A percentile compares a stretch with the other conserved stretches of the same genome.
Conservation (phyloP, 768 basidiomycete genomes). For the Leccinum subtestaceum region DNA sequence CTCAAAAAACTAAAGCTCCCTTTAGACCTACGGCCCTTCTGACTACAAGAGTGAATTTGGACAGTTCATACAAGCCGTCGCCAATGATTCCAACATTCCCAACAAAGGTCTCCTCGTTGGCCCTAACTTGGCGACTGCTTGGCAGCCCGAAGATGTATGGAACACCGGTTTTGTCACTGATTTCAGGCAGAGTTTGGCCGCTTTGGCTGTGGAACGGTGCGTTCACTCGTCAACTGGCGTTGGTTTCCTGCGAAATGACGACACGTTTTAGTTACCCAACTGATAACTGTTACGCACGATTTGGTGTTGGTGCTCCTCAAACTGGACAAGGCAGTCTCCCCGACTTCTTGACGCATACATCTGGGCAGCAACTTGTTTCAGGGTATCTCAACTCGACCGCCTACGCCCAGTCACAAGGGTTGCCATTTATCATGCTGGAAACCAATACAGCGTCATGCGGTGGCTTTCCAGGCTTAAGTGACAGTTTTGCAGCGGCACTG, state of each 20-base stretch:
- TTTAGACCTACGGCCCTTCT: slow-evolving; percentile 22
- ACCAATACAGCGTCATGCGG: slow-evolving; percentile 55
- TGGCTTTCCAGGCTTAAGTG: slow-evolving; percentile 50
- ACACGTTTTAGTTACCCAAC: slow-evolving; percentile 47
- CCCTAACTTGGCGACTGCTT: slow-evolving; percentile 56
- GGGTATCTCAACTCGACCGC: slow-evolving; percentile 50
- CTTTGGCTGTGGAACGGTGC: slow-evolving; percentile 56
- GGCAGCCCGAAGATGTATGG: slow-evolving; percentile 53
- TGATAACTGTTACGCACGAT: slow-evolving; percentile 60
- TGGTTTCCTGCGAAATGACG: not conserved
- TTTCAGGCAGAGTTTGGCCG: slow-evolving; percentile 40
- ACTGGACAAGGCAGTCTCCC: slow-evolving; percentile 50
- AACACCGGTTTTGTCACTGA: slow-evolving; percentile 47
- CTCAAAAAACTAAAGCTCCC: not conserved
- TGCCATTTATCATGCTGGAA: slow-evolving; percentile 56
- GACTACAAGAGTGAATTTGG: slow-evolving; percentile 56
- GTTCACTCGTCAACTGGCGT: not conserved
- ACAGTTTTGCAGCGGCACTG: slow-evolving; percentile 53
- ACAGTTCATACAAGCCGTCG: slow-evolving; percentile 42
- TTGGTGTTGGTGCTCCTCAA: slow-evolving; percentile 37
- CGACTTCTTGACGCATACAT: slow-evolving; percentile 50
- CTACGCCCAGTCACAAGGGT: slow-evolving; percentile 36
- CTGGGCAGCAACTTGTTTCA: slow-evolving; percentile 44
- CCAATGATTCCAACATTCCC: slow-evolving; percentile 37
- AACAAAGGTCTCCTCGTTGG: slow-evolving; percentile 54